Conservation (phyloP, 495 filamentous ascomycete species). For the Aspergillus baeticus region DNA sequence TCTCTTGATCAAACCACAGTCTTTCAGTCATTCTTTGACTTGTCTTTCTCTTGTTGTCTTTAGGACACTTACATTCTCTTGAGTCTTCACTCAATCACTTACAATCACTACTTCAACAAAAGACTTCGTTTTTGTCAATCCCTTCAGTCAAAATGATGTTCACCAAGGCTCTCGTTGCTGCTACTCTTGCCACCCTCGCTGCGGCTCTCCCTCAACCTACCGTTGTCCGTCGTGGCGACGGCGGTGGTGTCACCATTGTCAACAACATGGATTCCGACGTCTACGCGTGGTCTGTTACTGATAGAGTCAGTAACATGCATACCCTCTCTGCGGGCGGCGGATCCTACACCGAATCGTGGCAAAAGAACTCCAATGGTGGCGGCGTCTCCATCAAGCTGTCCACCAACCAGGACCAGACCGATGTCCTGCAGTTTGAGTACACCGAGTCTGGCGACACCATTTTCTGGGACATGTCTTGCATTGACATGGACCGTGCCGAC, state of each 20-base stretch:
- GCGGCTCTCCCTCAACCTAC: conserved; percentile 36
- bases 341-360: conserved; percentile 34
- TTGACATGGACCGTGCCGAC: conserved; percentile 34
- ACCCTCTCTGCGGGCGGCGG: conserved; percentile 38
- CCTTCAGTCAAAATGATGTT: conserved; percentile 44
- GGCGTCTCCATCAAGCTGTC: conserved; percentile 50
- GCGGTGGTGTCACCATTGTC: conserved; percentile 33
- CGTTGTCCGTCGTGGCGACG: conserved; percentile 18
- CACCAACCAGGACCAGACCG: conserved; percentile 27
- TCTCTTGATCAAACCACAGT: conserved; percentile 16
- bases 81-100: conserved; percentile 6
- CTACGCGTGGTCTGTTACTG: conserved; percentile 45
- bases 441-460: conserved; percentile 37
- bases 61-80: conserved; percentile 10
- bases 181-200: conserved; percentile 37
- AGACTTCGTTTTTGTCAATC: conserved; percentile 13
- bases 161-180: conserved; percentile 40
- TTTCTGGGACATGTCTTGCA: conserved; percentile 48
- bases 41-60: conserved; percentile 15
- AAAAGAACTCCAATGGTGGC: conserved; percentile 41
- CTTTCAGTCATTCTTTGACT: conserved; percentile 22
- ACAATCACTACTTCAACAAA: conserved; percentile 12
- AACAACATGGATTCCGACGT: conserved; percentile 38
- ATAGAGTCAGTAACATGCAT: conserved; percentile 36
- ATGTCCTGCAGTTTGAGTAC: conserved; percentile 52